Conservation (phyloP, 2,329 filamentous ascomycete species). For the Ophiostoma tasmaniense region DNA sequence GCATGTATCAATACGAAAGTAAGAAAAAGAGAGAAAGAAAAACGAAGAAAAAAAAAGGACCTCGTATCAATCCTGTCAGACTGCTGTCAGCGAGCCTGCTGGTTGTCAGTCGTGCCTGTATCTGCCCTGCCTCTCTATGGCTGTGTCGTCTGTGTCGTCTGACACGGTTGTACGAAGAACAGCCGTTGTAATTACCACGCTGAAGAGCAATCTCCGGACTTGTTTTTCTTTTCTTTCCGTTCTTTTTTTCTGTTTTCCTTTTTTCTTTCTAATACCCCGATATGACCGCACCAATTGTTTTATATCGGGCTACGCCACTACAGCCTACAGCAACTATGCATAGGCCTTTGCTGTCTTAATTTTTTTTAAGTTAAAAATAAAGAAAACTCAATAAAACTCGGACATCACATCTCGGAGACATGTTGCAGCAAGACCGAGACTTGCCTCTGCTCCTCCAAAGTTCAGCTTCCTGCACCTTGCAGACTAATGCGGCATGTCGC, state of each 20-base stretch:
- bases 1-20: too few relatives aligned
- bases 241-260: not conserved
- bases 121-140: not conserved
- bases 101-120: too few relatives aligned
- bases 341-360: not conserved
- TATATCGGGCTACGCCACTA: not conserved
- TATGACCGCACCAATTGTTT: not conserved
- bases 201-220: not conserved
- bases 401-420: too few relatives aligned
- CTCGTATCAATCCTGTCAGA: too few relatives aligned
- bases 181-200: not conserved
- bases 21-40: too few relatives aligned
- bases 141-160: not conserved
- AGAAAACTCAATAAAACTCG: not conserved
- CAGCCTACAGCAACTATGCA: too few relatives aligned
- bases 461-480: not conserved
- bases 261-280: not conserved
- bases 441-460: not conserved
- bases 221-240: not conserved
- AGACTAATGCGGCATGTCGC: constrained; percentile 1
- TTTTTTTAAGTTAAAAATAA: too few relatives aligned
- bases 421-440: too few relatives aligned
- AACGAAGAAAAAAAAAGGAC: too few relatives aligned
- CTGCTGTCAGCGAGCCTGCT: too few relatives aligned
- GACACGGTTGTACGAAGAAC: not conserved